Base-by-base conservation (phyloP, 805 yeast species). In the Suhomyces tanzawaensis region DNA sequence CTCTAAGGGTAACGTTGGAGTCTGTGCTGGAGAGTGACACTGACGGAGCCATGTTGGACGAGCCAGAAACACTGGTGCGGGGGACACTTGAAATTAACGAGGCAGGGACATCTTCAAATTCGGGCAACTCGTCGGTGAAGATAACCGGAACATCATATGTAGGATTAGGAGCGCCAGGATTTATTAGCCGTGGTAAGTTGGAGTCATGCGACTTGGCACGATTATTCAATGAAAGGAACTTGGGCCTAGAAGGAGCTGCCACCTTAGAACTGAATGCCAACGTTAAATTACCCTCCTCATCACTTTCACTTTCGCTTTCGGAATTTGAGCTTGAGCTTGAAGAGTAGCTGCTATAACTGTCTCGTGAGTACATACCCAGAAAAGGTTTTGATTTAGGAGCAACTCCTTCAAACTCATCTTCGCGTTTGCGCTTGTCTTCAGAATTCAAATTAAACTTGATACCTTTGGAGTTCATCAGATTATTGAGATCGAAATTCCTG, bases 221-320 rank as follows among this genome's bases (percentile, higher is more conserved):
- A 19, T 60, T 57, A 32, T 52, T 50, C 31, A 64, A 43, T 4
- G 57, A 42, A 11, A 68, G 47, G 41, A 64, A 57, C 15, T 60
- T 60, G 1, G 74, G 72, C 19, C 66, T 49, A 5, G 60, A 42
- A 2, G 44, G 41, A 1, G 64, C 66, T 0, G 60, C 57, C 7
- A 68, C 57, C 44, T 69, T 68, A 3, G 74, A 67, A 2, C 69
- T 50, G 44, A 73, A 69, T 19, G 70, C 72, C 27, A 73, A 55
- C 1, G 76, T 71, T 39, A 72, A 52, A 43, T 72, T 68, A 1
- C 66, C 74, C 13, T 47, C 64, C 33, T 66, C 75, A 14, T 67
- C 74, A 22, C 62, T 62, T 5, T 62, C 72, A 31, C 60, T 54
- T 29, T 42, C 53, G n/a, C 37, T 30, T 6, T 37, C 49, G 12